Base-by-base conservation (phyloP, 495 filamentous ascomycete species). In the Aspergillus asperescens region DNA sequence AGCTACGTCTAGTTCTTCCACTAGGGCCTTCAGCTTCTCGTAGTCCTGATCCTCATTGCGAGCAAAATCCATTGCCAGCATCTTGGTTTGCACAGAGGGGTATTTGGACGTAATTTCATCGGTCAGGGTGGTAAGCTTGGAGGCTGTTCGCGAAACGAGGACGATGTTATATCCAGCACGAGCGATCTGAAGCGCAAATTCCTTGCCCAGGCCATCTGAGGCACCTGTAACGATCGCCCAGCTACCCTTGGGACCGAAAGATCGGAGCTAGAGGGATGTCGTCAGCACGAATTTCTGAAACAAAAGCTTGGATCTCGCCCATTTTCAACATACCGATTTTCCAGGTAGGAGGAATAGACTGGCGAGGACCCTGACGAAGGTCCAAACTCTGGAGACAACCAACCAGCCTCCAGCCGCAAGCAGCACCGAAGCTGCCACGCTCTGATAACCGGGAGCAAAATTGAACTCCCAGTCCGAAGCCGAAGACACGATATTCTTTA, bases 181-280 rank as follows among this genome's bases (percentile, higher is more conserved):
- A n/a, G 93, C 90, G 49, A 97, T 83, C 65, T 96, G 90, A 50
- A 87, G 75, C 40, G 92, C 88, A 64, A 87, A 99, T 76, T 97
- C 93, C 75, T 96, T 96, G 62, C 94, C 94, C 48, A 99, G 82
- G 56, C 94, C 94, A 73, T 97, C 93, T 10, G 90, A 95, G 50
- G 94, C 93, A 57, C 94, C 94, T 40, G 94, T 97, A 18, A 99
- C 79, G 38, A 99, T 80, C 18, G 90, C 93, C 90, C 91, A 99
- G 62, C 83, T 91, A 52, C 91, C 91, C 61, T 89, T 90, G 55
- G 84, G 86, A 57, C 90, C 94, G 73, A 96, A 96, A 55, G 84
- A 89, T 54, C 81, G 82, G 49, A 99, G 84, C 93, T 98, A 56
- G 12, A 41, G 4, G 31, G 24, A 15, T 12, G 15, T 35, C 20